Evolutionary conservation across 805 yeast species (phyloP), one percentile per base, ranked within the genome.

Genomic region (Komagataella populi): DNA sequence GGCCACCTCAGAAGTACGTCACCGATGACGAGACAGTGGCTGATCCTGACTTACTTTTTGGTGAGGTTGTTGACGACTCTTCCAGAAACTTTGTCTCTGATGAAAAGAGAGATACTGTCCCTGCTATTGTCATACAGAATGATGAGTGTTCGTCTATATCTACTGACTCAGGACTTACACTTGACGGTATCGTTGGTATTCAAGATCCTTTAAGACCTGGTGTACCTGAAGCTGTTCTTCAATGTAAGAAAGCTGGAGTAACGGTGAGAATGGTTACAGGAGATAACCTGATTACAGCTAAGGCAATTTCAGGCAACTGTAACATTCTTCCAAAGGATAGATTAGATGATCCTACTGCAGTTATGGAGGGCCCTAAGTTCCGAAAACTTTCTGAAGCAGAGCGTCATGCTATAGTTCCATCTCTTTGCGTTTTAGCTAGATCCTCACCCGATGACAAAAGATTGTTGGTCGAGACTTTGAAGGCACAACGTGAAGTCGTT

Each of bases 231-330:
- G 96, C 99, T 1, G 96, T 93, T 24, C 71, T 73, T 45, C 84
- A 84, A 61, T 93, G 99, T 69, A 82, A 80, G 58, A 71, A 71
- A 39, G 98, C 99, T 1, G 98, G 99, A 53, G 98, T 93, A 22
- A 78, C 84, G 22, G 98, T 93, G 17, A 77, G 96, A 58, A 93
- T 93, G 99, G 97, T 93, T 47, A 93, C 99, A 18, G 99, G 99
- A 66, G 99, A 93, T 66, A 91, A 91, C 62, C 65, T 91, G 52
- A 69, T 81, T 47, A 93, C 99, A 2, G 99, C 99, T 4, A 81
- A 78, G 56, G 95, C 98, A 0, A 93, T 93, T 57, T 88, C 97
- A 2, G 70, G 75, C 54, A 83, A 83, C 51, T 93, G 98, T 70
- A 87, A 90, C 53, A 93, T 93, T 50, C 69, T 81, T 46, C 66